Evolutionary conservation across 1,284 basidiomycete species (phyloP).

Genomic region (Pholiota adiposa): DNA sequence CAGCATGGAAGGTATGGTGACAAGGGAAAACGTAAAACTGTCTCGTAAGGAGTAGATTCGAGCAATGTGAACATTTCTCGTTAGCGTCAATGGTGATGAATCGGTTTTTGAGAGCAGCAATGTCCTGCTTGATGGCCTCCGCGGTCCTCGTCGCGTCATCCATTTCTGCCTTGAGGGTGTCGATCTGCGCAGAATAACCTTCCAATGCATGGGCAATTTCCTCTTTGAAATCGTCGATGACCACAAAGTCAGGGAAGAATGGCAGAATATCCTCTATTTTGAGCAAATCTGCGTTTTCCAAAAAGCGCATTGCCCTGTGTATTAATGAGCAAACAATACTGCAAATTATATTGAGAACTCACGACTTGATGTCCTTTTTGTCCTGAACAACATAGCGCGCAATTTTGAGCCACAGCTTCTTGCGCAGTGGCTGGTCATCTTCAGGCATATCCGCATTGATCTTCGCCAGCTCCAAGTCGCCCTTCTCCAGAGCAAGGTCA

Average conservation of each 20-base stretch:
- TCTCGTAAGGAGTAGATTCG: conserved; percentile 75
- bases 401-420: conserved; percentile 98
- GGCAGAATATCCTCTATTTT: conserved; percentile 99
- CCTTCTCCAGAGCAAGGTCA: conserved; percentile 92
- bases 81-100: conserved; percentile 92
- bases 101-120: conserved; percentile 83
- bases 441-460: conserved; percentile 93
- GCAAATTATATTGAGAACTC: conserved; percentile 36
- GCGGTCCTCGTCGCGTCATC: conserved; percentile 92
- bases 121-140: conserved; percentile 93
- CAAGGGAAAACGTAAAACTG: conserved; percentile 99
- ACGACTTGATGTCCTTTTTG: conserved; percentile 98
- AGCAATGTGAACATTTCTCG: conserved; percentile 88
- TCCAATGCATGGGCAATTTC: conserved; percentile 97
- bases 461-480: conserved; percentile 92
- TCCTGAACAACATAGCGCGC: conserved; percentile 97
- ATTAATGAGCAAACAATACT: not conserved
- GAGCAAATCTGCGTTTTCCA: conserved; percentile 92
- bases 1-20: conserved; percentile 94
- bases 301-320: conserved; percentile 90
- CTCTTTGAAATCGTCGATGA: conserved; percentile 99
- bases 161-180: conserved; percentile 93
- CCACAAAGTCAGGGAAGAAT: conserved; percentile 99
- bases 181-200: conserved; percentile 92
- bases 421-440: conserved; percentile 84